phyloP scores from a whole-genome alignment of 805 yeast species.

The Kodamaea lidongshanica region DNA sequence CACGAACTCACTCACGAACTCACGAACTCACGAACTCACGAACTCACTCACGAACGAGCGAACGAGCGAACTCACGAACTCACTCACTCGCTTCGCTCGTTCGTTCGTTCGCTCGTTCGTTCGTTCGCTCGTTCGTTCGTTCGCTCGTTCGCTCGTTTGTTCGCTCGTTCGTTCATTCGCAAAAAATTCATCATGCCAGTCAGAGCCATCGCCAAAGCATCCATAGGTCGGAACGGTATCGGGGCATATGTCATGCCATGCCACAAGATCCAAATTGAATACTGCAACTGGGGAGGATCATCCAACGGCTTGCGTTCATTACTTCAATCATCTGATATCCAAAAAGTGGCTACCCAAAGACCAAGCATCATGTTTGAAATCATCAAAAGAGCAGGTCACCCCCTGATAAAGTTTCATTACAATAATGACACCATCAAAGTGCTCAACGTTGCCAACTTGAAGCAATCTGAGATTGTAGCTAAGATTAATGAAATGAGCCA shows the following conservation, averaged over 20 bases:
- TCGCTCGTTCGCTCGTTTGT: no score
- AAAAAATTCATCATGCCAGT: constrained; percentile 39
- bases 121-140: no score
- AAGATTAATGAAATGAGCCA: constrained; percentile 61
- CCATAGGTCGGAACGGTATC: constrained; percentile 68
- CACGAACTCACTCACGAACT: no score
- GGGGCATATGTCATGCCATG: constrained; percentile 74
- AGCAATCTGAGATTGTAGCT: constrained; percentile 52
- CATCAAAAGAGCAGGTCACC: constrained; percentile 73
- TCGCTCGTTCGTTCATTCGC: no score
- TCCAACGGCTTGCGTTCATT: constrained; percentile 78
- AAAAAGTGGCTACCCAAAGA: constrained; percentile 51
- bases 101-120: no score
- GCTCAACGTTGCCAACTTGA: constrained; percentile 73
- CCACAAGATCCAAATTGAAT: constrained; percentile 65
- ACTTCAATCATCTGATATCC: constrained; percentile 45
- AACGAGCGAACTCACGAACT: no score
- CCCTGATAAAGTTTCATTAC: constrained; percentile 45
- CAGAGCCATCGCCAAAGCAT: constrained; percentile 51
- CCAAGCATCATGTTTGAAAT: constrained; percentile 71
- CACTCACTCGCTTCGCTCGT: no score
- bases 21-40: no score
- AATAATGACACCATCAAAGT: constrained; percentile 28
- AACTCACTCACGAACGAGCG: no score
- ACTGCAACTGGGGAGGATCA: constrained; percentile 95